Conservation (phyloP, 345 rosid genomes). For the Schrenkiella parvula region DNA sequence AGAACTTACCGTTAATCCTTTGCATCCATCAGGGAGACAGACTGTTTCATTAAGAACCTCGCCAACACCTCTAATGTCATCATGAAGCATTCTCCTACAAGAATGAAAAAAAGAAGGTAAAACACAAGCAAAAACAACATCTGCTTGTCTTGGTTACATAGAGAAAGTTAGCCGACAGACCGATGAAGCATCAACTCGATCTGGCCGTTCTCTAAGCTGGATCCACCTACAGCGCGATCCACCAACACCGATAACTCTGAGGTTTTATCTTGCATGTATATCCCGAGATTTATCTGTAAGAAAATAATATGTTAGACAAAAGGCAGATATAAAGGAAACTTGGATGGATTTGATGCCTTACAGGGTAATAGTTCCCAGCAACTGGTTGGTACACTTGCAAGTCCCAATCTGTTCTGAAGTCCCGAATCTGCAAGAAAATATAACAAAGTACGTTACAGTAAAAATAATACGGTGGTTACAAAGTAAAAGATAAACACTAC, state of each 20-base stretch:
- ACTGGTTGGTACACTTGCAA: slow-evolving; percentile 77
- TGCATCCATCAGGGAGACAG: slow-evolving; percentile 61
- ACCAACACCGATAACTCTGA: slow-evolving; percentile 79
- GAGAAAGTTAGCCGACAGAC: slow-evolving; percentile 34
- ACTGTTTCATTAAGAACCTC: slow-evolving; percentile 89
- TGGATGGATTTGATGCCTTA: slow-evolving; percentile 35
- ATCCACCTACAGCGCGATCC: slow-evolving; percentile 86
- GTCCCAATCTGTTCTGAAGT: slow-evolving; percentile 85
- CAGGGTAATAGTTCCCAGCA: slow-evolving; percentile 95
- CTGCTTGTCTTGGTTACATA: neutral
- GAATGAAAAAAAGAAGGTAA: neutral
- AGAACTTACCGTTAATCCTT: slow-evolving; percentile 75
- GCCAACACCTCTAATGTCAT: slow-evolving; percentile 86
- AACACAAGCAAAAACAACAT: slow-evolving; percentile 4
- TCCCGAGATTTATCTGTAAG: slow-evolving; percentile 76
- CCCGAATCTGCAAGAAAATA: slow-evolving; percentile 53
- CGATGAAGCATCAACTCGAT: slow-evolving; percentile 94
- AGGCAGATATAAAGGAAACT: slow-evolving; percentile 7
- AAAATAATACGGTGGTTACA: neutral
- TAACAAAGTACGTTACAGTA: neutral
- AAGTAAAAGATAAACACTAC: neutral
- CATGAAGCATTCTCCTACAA: slow-evolving; percentile 75
- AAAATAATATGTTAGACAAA: slow-evolving; percentile 6
- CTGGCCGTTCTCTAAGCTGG: slow-evolving; percentile 83
- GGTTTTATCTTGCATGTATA: slow-evolving; percentile 64